Conservation (phyloP, 805 yeast species). For the Candida maesae region DNA sequence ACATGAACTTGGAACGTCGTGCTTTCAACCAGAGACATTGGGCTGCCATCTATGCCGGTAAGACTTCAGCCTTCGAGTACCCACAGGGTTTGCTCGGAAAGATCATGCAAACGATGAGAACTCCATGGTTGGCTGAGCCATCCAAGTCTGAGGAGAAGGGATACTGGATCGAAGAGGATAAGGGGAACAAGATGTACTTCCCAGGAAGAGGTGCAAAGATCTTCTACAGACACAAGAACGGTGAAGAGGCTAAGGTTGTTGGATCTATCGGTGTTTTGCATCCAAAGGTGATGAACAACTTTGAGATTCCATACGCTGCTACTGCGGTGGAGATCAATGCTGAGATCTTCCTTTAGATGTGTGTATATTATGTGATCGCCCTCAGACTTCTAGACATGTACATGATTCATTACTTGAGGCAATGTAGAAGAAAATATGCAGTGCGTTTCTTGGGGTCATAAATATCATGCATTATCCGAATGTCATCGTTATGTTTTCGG, state of each 20-base stretch:
- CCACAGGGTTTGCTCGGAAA: conserved; percentile 95
- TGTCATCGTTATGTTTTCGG: conserved; percentile 23
- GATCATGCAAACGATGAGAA: conserved; percentile 92
- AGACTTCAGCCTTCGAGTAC: conserved; percentile 89
- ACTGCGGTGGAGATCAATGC: conserved; percentile 87
- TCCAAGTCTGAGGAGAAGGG: conserved; percentile 59
- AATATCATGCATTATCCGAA: conserved; percentile 14
- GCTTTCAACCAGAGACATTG: conserved; percentile 92
- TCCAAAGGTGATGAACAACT: conserved; percentile 83
- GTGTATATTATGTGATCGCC: not conserved
- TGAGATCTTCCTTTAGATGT: conserved; percentile 68
- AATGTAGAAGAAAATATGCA: not conserved
- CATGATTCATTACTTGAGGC: not conserved
- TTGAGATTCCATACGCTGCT: conserved; percentile 91
- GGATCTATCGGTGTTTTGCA: conserved; percentile 94
- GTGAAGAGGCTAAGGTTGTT: conserved; percentile 52
- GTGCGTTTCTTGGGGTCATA: not conserved
- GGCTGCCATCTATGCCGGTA: conserved; percentile 93
- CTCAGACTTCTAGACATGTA: not conserved
- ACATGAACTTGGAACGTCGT: conserved; percentile 74
- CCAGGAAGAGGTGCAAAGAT: conserved; percentile 97
- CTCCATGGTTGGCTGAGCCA: conserved; percentile 65
- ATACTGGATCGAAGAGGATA: conserved; percentile 78
- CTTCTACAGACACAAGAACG: conserved; percentile 63
- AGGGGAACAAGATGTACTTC: conserved; percentile 70